phyloP scores from a whole-genome alignment of 495 filamentous ascomycete genomes.

The Tuber magnatum region DNA sequence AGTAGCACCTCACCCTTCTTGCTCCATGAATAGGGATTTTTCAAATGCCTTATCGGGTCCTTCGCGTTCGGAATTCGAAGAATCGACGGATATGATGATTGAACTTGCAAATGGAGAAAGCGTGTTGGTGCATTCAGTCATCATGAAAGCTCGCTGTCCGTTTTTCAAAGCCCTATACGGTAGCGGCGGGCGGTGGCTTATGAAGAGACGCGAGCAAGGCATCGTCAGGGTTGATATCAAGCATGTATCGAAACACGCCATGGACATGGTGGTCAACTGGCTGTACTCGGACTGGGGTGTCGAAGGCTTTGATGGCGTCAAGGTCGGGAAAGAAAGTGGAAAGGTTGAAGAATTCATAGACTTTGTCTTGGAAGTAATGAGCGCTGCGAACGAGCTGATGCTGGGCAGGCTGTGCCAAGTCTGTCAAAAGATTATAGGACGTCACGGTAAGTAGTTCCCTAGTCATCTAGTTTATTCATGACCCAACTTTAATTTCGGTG shows the following conservation, averaged over 20 bases:
- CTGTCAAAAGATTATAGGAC: slow-evolving; percentile 81
- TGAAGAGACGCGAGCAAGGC: slow-evolving; percentile 55
- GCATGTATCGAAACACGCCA: slow-evolving; percentile 64
- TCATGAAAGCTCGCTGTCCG: slow-evolving; percentile 77
- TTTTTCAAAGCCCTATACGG: slow-evolving; percentile 88
- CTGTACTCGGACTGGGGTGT: slow-evolving; percentile 77
- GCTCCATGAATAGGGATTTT: slow-evolving; percentile 53
- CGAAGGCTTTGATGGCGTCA: slow-evolving; percentile 71
- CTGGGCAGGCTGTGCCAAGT: slow-evolving; percentile 81
- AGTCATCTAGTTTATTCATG: neutral
- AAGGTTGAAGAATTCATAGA: slow-evolving; percentile 78
- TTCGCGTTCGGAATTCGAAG: slow-evolving; percentile 51
- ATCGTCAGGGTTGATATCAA: slow-evolving; percentile 69
- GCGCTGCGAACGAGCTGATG: slow-evolving; percentile 88
- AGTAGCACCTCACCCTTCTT: slow-evolving; percentile 49
- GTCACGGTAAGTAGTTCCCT: slow-evolving; percentile 55
- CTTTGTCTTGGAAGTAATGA: slow-evolving; percentile 83
- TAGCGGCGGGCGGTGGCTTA: slow-evolving; percentile 79
- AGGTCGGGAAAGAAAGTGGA: slow-evolving; percentile 57
- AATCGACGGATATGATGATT: slow-evolving; percentile 65
- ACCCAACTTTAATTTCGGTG: slow-evolving; percentile 20
- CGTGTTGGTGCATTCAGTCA: slow-evolving; percentile 62
- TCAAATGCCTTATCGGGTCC: slow-evolving; percentile 54
- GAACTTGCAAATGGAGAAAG: slow-evolving; percentile 63
- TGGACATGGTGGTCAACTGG: slow-evolving; percentile 70